phyloP scores from a whole-genome alignment of 805 yeast species.

The Cyberlindnera samutprakarnensis region DNA sequence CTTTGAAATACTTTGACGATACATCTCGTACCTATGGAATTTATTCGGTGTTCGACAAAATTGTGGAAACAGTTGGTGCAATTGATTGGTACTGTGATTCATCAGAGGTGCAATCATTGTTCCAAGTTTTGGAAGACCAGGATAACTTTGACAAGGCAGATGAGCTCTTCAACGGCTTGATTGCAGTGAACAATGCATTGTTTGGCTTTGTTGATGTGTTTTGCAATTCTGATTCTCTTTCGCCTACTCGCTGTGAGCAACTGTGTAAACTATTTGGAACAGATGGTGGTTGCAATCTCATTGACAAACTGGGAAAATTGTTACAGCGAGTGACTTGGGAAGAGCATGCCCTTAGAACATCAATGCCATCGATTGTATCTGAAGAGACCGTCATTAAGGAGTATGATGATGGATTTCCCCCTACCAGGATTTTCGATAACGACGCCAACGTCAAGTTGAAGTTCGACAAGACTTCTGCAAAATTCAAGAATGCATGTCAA shows the following conservation, averaged over 20 bases:
- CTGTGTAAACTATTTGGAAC: constrained; percentile 34
- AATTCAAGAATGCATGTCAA: constrained; percentile 55
- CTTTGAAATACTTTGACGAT: constrained; percentile 50
- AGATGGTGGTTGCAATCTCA: constrained; percentile 32
- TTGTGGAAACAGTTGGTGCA: constrained; percentile 24
- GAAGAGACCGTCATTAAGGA: constrained; percentile 32
- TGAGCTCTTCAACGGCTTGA: constrained; percentile 25
- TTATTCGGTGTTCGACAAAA: constrained; percentile 25
- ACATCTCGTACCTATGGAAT: constrained; percentile 44
- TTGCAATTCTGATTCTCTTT: constrained; percentile 43
- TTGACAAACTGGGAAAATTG: constrained; percentile 37
- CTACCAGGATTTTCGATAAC: constrained; percentile 33
- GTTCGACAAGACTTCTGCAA: constrained; percentile 43
- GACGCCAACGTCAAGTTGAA: constrained; percentile 29
- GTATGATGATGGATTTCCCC: constrained; percentile 29
- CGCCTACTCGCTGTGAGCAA: constrained; percentile 27
- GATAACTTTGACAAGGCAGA: constrained; percentile 12
- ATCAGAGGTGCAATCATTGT: constrained; percentile 18
- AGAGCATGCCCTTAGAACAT: constrained; percentile 43
- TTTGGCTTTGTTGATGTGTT: constrained; percentile 49
- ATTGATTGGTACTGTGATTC: constrained; percentile 23
- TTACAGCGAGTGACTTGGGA: constrained; percentile 47
- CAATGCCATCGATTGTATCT: constrained; percentile 40
- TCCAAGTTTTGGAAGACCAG: constrained; percentile 19
- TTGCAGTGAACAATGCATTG: constrained; percentile 33